A percentile compares a stretch with the other conserved stretches of the same genome.
These are phyloP conservation scores for Leccinum uliginosum DNA, from an alignment of 768 basidiomycete species.

Conservation along the genomic window DNA sequence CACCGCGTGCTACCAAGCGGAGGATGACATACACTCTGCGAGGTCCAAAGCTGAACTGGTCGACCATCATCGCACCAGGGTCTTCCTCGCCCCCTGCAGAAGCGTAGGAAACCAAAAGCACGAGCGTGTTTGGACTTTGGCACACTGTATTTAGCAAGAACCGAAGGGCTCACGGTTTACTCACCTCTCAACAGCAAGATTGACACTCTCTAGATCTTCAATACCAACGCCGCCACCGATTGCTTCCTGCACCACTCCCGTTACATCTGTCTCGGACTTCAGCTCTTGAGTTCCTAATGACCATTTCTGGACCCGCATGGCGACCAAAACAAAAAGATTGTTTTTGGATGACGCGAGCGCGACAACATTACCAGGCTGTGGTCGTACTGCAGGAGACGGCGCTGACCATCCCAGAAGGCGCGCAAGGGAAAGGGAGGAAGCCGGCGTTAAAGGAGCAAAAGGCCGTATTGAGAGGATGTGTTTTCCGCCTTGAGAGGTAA, in stretches of 20 bases:
- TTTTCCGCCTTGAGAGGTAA: slow-evolving; percentile 67
- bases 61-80: slow-evolving; percentile 28
- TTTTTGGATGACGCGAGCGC: slow-evolving; percentile 52
- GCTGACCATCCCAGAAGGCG: slow-evolving; percentile 41
- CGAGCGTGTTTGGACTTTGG: slow-evolving; percentile 46
- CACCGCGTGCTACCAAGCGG: slow-evolving; percentile 35
- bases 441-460: slow-evolving; percentile 50
- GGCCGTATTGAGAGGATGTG: slow-evolving; percentile 53
- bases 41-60: slow-evolving; percentile 40
- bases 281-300: slow-evolving; percentile 49
- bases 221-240: slow-evolving; percentile 43
- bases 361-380: slow-evolving; percentile 58
- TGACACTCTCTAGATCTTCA: slow-evolving; percentile 71
- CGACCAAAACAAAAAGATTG: slow-evolving; percentile 66
- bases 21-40: slow-evolving; percentile 64
- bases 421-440: slow-evolving; percentile 40
- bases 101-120: slow-evolving; percentile 66
- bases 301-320: slow-evolving; percentile 71
- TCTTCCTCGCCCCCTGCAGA: slow-evolving; percentile 43
- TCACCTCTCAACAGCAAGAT: slow-evolving; percentile 62
- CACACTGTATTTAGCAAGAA: slow-evolving; percentile 12
- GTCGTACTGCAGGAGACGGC: slow-evolving; percentile 34
- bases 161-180: slow-evolving; percentile 10
- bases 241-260: slow-evolving; percentile 42
- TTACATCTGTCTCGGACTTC: slow-evolving; percentile 51